Conservation (phyloP, 805 yeast species). For the Metschnikowia sp. region DNA sequence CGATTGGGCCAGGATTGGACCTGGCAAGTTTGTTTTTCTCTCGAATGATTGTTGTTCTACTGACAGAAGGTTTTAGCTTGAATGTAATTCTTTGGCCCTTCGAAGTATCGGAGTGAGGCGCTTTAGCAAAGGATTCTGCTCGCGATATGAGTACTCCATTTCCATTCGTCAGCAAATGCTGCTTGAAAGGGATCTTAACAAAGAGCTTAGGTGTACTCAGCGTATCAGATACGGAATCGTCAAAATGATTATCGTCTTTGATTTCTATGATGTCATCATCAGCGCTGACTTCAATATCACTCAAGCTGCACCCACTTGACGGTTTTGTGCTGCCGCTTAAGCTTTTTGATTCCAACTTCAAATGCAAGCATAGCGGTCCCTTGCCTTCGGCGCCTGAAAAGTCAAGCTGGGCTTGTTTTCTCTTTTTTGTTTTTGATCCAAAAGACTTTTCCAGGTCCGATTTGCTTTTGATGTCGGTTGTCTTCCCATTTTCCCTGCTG, state of each 20-base stretch:
- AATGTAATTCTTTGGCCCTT: constrained; percentile 3
- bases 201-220: background rate
- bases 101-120: background rate
- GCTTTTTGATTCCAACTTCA: background rate
- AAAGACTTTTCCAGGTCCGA: too few species aligned
- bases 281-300: background rate
- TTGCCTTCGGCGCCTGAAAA: background rate
- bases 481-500: too few species aligned
- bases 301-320: too few species aligned
- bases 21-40: constrained; percentile 28
- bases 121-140: too few species aligned
- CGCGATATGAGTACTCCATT: too few species aligned
- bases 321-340: background rate
- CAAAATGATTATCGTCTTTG: background rate
- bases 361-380: background rate
- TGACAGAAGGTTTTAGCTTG: constrained; percentile 2
- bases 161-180: background rate
- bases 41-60: constrained; percentile 31
- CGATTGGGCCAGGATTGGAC: constrained; percentile 39
- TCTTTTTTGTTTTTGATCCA: background rate
- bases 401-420: background rate
- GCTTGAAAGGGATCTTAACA: background rate
- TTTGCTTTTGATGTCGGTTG: too few species aligned
- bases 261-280: background rate
- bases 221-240: background rate